These are phyloP conservation scores for Calonectria pseudoturangicola DNA, from an alignment of 2,329 filamentous ascomycete genomes.

Conservation along the genomic window DNA sequence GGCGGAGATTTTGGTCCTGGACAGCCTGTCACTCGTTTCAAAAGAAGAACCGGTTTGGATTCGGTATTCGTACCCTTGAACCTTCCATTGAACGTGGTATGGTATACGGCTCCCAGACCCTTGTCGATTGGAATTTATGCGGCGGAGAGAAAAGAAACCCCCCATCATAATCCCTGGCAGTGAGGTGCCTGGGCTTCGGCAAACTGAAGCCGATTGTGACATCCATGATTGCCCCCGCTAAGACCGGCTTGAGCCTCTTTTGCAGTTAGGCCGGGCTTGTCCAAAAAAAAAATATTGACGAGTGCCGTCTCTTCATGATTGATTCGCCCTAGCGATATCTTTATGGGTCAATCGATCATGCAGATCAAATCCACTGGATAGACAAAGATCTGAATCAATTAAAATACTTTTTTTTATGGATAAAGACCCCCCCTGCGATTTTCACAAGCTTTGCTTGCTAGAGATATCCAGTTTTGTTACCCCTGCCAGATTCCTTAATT, in stretches of 20 bases:
- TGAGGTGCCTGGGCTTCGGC: neutral
- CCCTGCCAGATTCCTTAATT: neutral
- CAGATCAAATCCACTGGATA: neutral
- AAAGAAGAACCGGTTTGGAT: neutral
- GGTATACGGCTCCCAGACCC: neutral
- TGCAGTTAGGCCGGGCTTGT: neutral
- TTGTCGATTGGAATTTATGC: neutral
- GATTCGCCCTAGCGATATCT: neutral
- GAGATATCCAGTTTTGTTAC: neutral
- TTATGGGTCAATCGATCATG: neutral
- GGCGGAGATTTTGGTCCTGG: slow-evolving; percentile 7
- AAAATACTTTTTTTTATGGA: neutral
- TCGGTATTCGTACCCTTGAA: neutral
- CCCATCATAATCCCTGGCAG: neutral
- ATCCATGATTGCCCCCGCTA: no score
- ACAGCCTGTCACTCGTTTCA: no score
- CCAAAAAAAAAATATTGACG: neutral
- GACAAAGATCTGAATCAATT: neutral
- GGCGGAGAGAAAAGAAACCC: neutral
- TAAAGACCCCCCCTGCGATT: no score
- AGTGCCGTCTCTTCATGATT: neutral
- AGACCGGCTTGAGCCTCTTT: neutral
- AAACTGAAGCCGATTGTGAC: neutral
- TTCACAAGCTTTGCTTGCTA: neutral
- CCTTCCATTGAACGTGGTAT: neutral